phyloP scores from a whole-genome alignment of 2,329 filamentous ascomycete species.

The Didymosphaeria variabile region DNA sequence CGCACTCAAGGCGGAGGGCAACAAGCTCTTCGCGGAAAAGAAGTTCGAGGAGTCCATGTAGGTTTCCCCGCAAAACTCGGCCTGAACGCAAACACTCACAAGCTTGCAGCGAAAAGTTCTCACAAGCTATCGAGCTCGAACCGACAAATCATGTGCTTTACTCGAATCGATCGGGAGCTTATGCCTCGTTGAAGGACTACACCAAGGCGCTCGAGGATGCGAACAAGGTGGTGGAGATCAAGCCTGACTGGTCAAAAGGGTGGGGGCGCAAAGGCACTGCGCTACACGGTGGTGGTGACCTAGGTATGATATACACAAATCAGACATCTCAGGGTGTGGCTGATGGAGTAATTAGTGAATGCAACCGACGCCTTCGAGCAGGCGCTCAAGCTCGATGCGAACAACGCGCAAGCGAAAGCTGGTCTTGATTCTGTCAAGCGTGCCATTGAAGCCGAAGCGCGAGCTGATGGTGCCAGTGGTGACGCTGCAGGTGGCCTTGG shows the following conservation, averaged over 20 bases:
- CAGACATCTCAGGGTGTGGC: conserved; percentile 16
- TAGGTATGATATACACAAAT: conserved; percentile 59
- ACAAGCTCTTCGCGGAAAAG: conserved; percentile 98
- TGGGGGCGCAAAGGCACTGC: conserved; percentile 94
- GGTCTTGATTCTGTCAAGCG: conserved; percentile 86
- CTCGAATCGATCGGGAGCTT: conserved; percentile 90
- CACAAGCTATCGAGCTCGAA: conserved; percentile 88
- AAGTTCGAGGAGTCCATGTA: conserved; percentile 96
- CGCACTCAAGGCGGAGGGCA: conserved; percentile 95
- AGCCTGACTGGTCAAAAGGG: conserved; percentile 98
- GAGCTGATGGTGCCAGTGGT: conserved; percentile 66
- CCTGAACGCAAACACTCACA: conserved; percentile 26
- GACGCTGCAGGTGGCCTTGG: conserved; percentile 82
- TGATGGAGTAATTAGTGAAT: conserved; percentile 60
- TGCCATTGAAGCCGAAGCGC: conserved; percentile 81
- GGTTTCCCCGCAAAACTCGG: conserved; percentile 54
- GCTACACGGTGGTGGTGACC: conserved; percentile 84
- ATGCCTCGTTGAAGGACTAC: conserved; percentile 91
- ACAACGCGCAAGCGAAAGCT: conserved; percentile 91
- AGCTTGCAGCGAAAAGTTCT: conserved; percentile 81
- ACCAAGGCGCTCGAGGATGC: conserved; percentile 86
- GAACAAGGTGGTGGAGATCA: conserved; percentile 90
- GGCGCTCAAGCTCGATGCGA: conserved; percentile 90
- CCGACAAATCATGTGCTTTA: conserved; percentile 95
- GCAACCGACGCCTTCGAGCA: conserved; percentile 92